A percentile compares a stretch with the other conserved stretches of the same genome.
Conservation (phyloP, 2,329 filamentous ascomycete genomes). For the Xylaria sp. region DNA sequence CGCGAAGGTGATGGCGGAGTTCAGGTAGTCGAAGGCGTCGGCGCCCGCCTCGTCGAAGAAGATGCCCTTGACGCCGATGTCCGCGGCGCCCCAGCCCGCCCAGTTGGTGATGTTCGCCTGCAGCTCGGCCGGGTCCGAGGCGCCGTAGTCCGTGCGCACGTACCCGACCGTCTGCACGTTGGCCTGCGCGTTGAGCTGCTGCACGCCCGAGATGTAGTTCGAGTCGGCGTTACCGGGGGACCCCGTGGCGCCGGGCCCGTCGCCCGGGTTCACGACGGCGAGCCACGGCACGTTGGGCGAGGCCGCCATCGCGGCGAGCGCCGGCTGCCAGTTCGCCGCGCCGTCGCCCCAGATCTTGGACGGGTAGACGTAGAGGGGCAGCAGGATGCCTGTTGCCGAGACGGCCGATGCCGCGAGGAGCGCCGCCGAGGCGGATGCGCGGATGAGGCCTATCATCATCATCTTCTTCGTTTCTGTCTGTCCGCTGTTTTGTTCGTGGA, state of each 20-base stretch:
- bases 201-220: conserved; percentile 51
- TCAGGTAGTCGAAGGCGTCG: conserved; percentile 39
- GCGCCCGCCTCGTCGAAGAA: conserved; percentile 54
- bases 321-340: conserved; percentile 31
- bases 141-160: conserved; percentile 52
- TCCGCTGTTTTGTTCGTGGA: neutral
- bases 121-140: conserved; percentile 48
- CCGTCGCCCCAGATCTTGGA: conserved; percentile 21
- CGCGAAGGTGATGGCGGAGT: conserved; percentile 21
- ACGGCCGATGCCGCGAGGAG: conserved; percentile 23
- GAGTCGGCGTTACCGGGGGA: conserved; percentile 46
- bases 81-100: conserved; percentile 49
- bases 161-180: conserved; percentile 57
- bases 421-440: conserved; percentile 1
- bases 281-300: conserved; percentile 27
- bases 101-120: conserved; percentile 52
- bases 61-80: conserved; percentile 51
- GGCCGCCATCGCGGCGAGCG: conserved; percentile 18
- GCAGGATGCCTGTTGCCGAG: conserved; percentile 31
- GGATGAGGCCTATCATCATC: conserved; percentile 13
- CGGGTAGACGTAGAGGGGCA: conserved; percentile 34
- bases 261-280: conserved; percentile 46
- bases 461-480: neutral
- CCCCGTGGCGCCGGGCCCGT: conserved; percentile 49
- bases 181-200: conserved; percentile 51